Evolutionary conservation across 371 early-diverging fungal species (phyloP), one percentile per base, ranked within the genome.

Genomic region (Rhizopus delemar): DNA sequence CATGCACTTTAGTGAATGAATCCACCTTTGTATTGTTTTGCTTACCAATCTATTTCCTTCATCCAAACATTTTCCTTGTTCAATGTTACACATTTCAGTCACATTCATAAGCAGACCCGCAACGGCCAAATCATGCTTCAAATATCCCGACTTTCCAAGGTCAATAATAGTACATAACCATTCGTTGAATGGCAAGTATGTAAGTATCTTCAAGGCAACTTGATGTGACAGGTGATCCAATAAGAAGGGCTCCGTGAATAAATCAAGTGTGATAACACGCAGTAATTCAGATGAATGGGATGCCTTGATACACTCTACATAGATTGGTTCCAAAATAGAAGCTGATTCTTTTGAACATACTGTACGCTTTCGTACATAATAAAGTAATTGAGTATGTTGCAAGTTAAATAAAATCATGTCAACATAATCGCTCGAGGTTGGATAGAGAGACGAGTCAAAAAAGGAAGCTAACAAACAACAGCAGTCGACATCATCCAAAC

Each of bases 31-130:
- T 3, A 28, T 4, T 49, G 12, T 5, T 36, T 12, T 41, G 9
- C 31, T 32, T 52, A 2, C 13, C 43, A 51, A 57, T 36, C 48
- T 49, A 51, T 69, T 22, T 5, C 33, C 53, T 12, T 38, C 41
- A 11, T 64, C 56, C 0, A 71, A 29, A 46, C 54, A 53, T 3
- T 50, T 50, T 11, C 59, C 73, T 3, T 63, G 51, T 8, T 68
- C 48, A 3, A 55, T 41, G 11, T 65, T 62, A 22, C 63, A 62
- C 38, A 76, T 41, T 12, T 60, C 52, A 11, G 69, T 76, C 3
- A 73, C 50, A 56, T 76, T 76, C 35, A 73, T 73, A 35, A 73
- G 49, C 22, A 76, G 50, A 12, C 71, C 69, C 4, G 68, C 71
- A 3, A 67, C 53, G 4, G 53, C 22, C 39, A 33, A 7, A 59